A percentile compares a stretch with the other conserved stretches of the same genome.
These are phyloP conservation scores for Trichoderma harzianum DNA, from an alignment of 2,329 filamentous ascomycete genomes.

Conservation along the genomic window DNA sequence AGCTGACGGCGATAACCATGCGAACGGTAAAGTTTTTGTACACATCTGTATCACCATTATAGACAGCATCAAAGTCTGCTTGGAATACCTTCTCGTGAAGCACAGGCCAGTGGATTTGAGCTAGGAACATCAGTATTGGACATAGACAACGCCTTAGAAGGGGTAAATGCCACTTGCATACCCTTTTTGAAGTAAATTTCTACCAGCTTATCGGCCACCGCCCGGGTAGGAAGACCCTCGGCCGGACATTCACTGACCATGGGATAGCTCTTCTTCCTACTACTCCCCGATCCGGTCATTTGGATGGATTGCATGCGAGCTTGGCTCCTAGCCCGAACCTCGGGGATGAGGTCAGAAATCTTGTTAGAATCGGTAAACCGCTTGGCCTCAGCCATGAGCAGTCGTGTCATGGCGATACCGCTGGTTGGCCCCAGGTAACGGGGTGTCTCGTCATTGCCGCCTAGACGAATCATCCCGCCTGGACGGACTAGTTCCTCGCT, in stretches of 20 bases:
- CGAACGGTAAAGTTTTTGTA: conserved; percentile 85
- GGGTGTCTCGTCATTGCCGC: conserved; percentile 78
- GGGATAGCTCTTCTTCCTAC: conserved; percentile 81
- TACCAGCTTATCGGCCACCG: conserved; percentile 73
- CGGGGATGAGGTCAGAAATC: conserved; percentile 88
- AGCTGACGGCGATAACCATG: conserved; percentile 90
- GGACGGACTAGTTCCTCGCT: conserved; percentile 83
- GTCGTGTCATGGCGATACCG: conserved; percentile 88
- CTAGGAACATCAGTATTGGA: conserved; percentile 42
- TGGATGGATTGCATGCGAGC: conserved; percentile 58
- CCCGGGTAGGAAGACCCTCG: conserved; percentile 66
- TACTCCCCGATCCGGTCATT: conserved; percentile 48
- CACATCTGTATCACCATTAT: conserved; percentile 68
- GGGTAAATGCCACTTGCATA: conserved; percentile 36
- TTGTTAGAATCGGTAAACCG: conserved; percentile 86
- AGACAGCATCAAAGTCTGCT: conserved; percentile 75
- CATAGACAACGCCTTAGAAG: neutral
- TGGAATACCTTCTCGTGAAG: conserved; percentile 80
- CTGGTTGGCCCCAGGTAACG: conserved; percentile 92
- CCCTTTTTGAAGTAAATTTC: conserved; percentile 85
- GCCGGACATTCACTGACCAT: conserved; percentile 84
- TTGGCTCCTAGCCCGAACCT: conserved; percentile 57
- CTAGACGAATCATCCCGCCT: conserved; percentile 78
- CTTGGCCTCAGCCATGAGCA: conserved; percentile 96
- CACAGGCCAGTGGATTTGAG: conserved; percentile 82